Percentiles rank a stretch among this genome's conserved stretches.
These are phyloP conservation scores for Silybum marianum DNA, from an alignment of 129 eudicot genomes.

Conservation along the genomic window DNA sequence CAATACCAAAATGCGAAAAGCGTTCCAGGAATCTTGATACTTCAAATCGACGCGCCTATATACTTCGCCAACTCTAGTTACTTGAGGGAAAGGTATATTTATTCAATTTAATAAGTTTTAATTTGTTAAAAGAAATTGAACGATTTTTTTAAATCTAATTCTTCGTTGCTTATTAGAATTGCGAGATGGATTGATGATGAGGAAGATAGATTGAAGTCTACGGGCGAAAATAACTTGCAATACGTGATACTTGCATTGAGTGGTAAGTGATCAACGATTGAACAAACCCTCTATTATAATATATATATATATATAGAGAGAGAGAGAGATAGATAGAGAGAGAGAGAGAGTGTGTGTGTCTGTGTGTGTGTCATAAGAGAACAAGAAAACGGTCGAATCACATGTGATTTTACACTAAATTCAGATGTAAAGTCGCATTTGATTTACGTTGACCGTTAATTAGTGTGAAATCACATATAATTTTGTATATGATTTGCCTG, in stretches of 20 bases:
- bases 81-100: slow-evolving; percentile 75
- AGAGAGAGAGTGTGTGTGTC: too few species aligned
- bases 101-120: background rate
- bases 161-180: slow-evolving; percentile 45
- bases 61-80: slow-evolving; percentile 81
- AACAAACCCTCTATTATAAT: background rate
- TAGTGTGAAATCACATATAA: too few species aligned
- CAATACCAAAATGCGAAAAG: slow-evolving; percentile 67
- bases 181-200: slow-evolving; percentile 91
- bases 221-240: slow-evolving; percentile 50
- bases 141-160: background rate
- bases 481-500: too few species aligned
- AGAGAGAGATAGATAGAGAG: background rate
- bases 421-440: too few species aligned
- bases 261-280: slow-evolving; percentile 46
- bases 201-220: slow-evolving; percentile 63
- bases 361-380: too few species aligned
- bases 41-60: slow-evolving; percentile 86
- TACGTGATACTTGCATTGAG: slow-evolving; percentile 76
- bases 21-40: slow-evolving; percentile 68
- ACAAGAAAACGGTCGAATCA: too few species aligned
- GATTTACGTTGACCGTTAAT: too few species aligned
- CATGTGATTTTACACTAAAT: too few species aligned
- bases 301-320: background rate
- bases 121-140: background rate